Evolutionary conservation across 2,329 filamentous ascomycete genomes (phyloP).

Genomic region (Arachnomyces sp.): DNA sequence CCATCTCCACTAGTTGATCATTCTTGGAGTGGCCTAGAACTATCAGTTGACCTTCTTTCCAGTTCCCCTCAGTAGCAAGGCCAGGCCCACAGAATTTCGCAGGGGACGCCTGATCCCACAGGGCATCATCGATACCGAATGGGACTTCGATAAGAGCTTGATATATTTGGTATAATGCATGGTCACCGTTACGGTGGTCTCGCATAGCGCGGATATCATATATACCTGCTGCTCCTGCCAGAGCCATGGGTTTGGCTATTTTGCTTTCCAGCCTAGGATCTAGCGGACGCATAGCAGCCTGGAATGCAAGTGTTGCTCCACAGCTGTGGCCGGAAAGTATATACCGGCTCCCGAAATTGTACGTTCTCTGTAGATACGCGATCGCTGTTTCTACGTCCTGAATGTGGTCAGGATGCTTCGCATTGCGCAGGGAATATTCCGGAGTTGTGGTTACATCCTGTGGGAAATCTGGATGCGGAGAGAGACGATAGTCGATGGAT

Average conservation of each 20-base stretch:
- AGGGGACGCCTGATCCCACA: constrained; percentile 35
- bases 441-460: constrained; percentile 25
- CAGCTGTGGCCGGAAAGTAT: constrained; percentile 41
- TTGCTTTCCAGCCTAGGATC: constrained; percentile 8
- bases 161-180: constrained; percentile 20
- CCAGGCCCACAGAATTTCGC: constrained; percentile 22
- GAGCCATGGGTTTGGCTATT: constrained; percentile 26
- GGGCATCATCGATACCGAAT: constrained; percentile 30
- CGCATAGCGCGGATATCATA: constrained; percentile 35
- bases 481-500: constrained; percentile 42
- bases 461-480: constrained; percentile 33
- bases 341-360: constrained; percentile 32
- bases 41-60: constrained; percentile 26
- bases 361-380: constrained; percentile 33
- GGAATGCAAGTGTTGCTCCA: constrained; percentile 40
- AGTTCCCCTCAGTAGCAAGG: constrained; percentile 24
- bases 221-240: constrained; percentile 38
- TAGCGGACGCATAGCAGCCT: constrained; percentile 29
- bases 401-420: constrained; percentile 40
- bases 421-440: constrained; percentile 24
- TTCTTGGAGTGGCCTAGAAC: constrained; percentile 35
- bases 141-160: constrained; percentile 35
- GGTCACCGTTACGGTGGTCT: constrained; percentile 15
- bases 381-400: constrained; percentile 35
- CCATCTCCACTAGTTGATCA: constrained; percentile 34